Evolutionary conservation across 208 protist species (phyloP).

Genomic region (Paratrypanosoma confusum): DNA sequence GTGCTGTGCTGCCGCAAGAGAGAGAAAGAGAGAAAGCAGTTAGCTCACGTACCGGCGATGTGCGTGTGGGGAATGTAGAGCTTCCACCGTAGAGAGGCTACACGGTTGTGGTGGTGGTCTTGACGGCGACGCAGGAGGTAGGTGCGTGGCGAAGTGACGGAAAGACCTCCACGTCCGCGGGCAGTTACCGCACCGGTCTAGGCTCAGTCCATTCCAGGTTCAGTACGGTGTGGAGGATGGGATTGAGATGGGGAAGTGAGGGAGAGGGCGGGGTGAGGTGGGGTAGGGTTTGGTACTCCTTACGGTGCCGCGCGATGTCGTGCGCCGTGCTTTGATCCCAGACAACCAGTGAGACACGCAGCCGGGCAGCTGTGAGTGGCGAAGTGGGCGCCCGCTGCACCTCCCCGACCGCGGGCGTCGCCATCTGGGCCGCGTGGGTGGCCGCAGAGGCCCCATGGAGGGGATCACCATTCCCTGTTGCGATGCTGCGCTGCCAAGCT

Average conservation of each 20-base stretch:
- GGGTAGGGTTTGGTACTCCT: no score
- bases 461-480: slow-evolving; percentile 3
- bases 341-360: not conserved
- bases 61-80: no score
- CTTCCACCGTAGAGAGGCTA: no score
- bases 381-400: not conserved
- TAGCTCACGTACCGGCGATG: not conserved
- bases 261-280: no score
- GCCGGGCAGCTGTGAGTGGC: not conserved
- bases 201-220: no score
- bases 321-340: not conserved
- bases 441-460: not conserved
- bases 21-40: not conserved
- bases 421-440: not conserved
- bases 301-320: not conserved
- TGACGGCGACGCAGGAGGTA: no score
- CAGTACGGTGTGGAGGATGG: no score
- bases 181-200: no score
- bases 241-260: no score
- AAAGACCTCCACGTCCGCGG: no score
- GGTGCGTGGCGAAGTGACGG: no score
- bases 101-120: no score
- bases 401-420: not conserved
- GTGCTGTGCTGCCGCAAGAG: not conserved
- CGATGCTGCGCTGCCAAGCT: slow-evolving; percentile 1